Base-by-base conservation (phyloP, 805 yeast genomes). In the Saturnispora bothae region DNA sequence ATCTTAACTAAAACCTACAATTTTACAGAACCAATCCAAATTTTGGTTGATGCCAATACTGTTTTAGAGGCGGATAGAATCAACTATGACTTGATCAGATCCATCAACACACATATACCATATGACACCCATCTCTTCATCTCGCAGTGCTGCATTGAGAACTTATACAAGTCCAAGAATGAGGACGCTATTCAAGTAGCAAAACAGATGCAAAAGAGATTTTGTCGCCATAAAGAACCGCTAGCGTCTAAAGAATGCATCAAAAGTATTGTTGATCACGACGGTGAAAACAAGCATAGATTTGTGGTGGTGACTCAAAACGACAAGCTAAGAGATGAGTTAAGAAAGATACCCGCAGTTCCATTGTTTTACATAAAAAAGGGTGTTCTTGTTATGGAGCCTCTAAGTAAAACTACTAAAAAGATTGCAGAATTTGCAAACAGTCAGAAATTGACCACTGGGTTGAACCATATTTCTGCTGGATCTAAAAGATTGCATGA, bases 361-460 rank as follows among this genome's bases (percentile, higher is more conserved):
- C 98, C 98, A 1, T 59, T 92, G 46, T 64, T 89, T 8, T 88
- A 82, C 56, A 76, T 92, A 74, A 78, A 82, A 52, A 69, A 96
- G 43, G 76, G 95, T 1, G 98, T 92, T 14, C 83, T 92, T 89
- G 78, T 92, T 20, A 76, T 92, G 92, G 98, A 92, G 59, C 96
- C 96, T 6, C 63, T 86, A 48, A 82, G 95, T 37, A 71, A 69
- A 28, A 83, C 83, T 5, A 80, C 89, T 31, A 66, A 64, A 10
- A 56, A 53, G 32, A 65, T 68, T 13, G 73, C 76, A 39, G 52
- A 52, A 33, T 48, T 58, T 21, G 63, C 68, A 29, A 98, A 92
- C 58, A 55, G 62, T 1, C 65, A 68, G 32, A 92, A 92, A 51
- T 65, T 92, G 36, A 73, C 73, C 3, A 71, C 69, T 18, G 97